Conservation (phyloP, 176 grass and related monocot genomes). For the Triticum urartu region DNA sequence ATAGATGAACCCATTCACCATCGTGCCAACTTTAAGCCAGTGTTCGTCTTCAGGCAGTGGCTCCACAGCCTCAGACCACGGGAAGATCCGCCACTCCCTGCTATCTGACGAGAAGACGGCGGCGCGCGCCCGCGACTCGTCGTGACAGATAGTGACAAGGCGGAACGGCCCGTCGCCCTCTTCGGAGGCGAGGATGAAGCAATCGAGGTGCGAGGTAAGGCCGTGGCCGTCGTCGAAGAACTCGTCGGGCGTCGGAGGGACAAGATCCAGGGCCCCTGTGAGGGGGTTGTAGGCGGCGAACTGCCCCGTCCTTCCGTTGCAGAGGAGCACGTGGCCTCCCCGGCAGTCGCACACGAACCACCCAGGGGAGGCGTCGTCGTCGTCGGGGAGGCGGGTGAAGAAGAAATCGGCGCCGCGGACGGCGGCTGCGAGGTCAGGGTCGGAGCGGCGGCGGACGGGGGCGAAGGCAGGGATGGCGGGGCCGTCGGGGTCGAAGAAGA, state of each 20-base stretch:
- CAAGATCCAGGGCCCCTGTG: not conserved
- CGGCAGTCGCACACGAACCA: not conserved
- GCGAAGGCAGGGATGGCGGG: not conserved
- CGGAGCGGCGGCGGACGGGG: not conserved
- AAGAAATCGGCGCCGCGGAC: not conserved
- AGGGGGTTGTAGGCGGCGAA: not conserved
- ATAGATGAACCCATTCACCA: not conserved
- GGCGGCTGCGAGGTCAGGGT: not conserved
- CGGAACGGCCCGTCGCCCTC: not conserved
- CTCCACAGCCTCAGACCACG: not conserved
- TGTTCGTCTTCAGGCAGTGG: not conserved
- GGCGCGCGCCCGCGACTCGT: not conserved
- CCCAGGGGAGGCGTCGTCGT: not conserved
- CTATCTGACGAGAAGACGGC: not conserved
- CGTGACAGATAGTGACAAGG: not conserved
- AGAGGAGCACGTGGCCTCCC: not conserved
- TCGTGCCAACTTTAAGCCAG: not conserved
- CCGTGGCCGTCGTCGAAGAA: not conserved
- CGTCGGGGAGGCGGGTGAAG: constrained; percentile 3
- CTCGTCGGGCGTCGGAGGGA: not conserved
- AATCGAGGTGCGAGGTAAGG: not conserved
- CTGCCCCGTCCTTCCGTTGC: not conserved
- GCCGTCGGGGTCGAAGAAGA: constrained; percentile 8
- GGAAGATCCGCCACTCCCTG: not conserved
- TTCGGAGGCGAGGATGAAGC: not conserved